Conservation (phyloP, 1,284 basidiomycete genomes). For the Tilletia horrida region DNA sequence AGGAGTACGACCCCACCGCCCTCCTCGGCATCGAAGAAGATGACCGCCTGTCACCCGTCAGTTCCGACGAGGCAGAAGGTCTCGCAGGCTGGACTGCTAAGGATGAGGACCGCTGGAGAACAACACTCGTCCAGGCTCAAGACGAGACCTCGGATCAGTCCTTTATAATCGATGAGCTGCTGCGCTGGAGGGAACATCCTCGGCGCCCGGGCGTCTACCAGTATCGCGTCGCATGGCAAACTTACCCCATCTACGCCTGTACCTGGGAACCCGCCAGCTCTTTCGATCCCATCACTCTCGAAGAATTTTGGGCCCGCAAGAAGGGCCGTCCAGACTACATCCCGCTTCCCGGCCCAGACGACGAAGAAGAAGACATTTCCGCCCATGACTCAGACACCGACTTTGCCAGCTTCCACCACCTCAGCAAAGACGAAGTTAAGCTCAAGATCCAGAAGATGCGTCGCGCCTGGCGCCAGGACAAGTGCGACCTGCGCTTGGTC, state of each 20-base stretch:
- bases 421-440: not conserved
- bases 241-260: conserved; percentile 10
- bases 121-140: not conserved
- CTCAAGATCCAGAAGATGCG: conserved; percentile 3
- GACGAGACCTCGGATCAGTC: conserved; percentile 3
- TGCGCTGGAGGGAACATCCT: conserved; percentile 7
- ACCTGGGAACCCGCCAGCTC: conserved; percentile 11
- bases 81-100: not conserved
- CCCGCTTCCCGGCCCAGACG: not conserved
- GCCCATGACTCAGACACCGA: conserved; percentile 14
- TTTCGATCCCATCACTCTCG: not conserved
- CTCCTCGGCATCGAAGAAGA: not conserved
- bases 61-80: not conserved
- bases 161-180: conserved; percentile 8
- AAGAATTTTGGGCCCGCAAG: conserved; percentile 16
- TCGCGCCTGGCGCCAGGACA: not conserved
- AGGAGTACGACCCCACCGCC: not conserved
- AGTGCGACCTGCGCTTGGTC: conserved; percentile 10
- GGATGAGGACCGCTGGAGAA: conserved; percentile 1
- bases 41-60: not conserved
- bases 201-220: conserved; percentile 3
- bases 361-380: not conserved
- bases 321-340: not conserved
- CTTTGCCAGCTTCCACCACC: conserved; percentile 7
- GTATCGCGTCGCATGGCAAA: conserved; percentile 3